Conservation (phyloP, 805 yeast species). For the Cyberlindnera maclurae region DNA sequence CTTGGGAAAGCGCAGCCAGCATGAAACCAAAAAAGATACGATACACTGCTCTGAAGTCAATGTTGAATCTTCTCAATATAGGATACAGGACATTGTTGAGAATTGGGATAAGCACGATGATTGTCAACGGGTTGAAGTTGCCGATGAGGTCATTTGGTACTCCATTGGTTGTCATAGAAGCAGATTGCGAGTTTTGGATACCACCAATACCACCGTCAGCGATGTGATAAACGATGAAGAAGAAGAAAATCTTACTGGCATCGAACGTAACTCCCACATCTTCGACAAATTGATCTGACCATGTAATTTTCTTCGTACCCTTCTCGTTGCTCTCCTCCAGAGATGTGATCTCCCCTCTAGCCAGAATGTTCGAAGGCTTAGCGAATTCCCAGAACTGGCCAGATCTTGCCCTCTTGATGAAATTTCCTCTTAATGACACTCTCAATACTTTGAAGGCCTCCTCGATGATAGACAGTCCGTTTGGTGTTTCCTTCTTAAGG, state of each 20-base stretch:
- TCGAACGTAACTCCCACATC: conserved; percentile 52
- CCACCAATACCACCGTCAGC: conserved; percentile 56
- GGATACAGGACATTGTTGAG: conserved; percentile 62
- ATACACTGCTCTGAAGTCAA: conserved; percentile 61
- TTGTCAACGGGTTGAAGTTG: conserved; percentile 67
- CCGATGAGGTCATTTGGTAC: conserved; percentile 77
- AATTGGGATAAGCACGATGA: conserved; percentile 70
- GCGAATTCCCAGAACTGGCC: conserved; percentile 47
- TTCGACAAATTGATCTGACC: conserved; percentile 69
- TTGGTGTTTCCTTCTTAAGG: conserved; percentile 23
- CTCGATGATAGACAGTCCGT: conserved; percentile 34
- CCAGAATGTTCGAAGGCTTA: conserved; percentile 49
- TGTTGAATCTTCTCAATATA: conserved; percentile 36
- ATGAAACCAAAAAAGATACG: conserved; percentile 67
- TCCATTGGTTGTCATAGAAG: conserved; percentile 65
- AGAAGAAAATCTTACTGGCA: conserved; percentile 68
- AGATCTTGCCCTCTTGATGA: conserved; percentile 32
- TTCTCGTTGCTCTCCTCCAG: conserved; percentile 15
- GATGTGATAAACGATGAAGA: conserved; percentile 73
- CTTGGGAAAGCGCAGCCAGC: conserved; percentile 39
- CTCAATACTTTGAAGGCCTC: conserved; percentile 35
- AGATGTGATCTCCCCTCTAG: conserved; percentile 26
- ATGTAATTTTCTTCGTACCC: conserved; percentile 28
- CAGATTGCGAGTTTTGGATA: conserved; percentile 44
- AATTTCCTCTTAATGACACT: conserved; percentile 36